Percentiles rank a stretch among this genome's conserved stretches.
These are phyloP conservation scores for Athelia sp. DNA, from an alignment of 1,284 basidiomycete genomes.

Conservation along the genomic window DNA sequence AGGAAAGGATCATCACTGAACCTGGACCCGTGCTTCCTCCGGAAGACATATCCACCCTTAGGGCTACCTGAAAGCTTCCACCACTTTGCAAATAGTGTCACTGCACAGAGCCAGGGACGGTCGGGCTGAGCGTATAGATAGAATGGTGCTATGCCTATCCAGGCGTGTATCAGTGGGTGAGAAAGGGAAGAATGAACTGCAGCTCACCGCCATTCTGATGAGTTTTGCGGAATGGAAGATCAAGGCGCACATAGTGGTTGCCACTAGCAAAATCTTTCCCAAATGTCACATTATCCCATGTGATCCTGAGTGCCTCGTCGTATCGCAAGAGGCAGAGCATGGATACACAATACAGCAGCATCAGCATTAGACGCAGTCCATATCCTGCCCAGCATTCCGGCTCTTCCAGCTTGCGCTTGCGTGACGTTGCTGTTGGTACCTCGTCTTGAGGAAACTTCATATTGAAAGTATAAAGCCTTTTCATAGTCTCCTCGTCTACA, in stretches of 20 bases:
- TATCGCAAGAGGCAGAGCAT: conserved; percentile 27
- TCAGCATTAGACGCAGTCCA: conserved; percentile 15
- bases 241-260: conserved; percentile 9
- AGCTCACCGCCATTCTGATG: conserved; percentile 18
- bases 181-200: not conserved
- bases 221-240: conserved; percentile 25
- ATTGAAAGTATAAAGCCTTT: conserved; percentile 19
- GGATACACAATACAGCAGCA: conserved; percentile 21
- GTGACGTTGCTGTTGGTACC: not conserved
- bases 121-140: conserved; percentile 11
- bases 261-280: not conserved
- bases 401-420: conserved; percentile 7
- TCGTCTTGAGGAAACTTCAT: conserved; percentile 3
- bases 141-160: conserved; percentile 19
- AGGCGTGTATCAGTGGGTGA: not conserved
- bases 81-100: conserved; percentile 10
- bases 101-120: conserved; percentile 1
- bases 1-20: conserved; percentile 10
- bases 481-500: conserved; percentile 19
- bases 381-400: conserved; percentile 19
- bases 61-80: conserved; percentile 13
- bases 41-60: conserved; percentile 16
- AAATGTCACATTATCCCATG: conserved; percentile 16
- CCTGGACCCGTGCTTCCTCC: conserved; percentile 13
- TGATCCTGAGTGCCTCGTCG: conserved; percentile 28